Evolutionary conservation across 305 asterid species (phyloP).

Genomic region (Plantago lanceolata): DNA sequence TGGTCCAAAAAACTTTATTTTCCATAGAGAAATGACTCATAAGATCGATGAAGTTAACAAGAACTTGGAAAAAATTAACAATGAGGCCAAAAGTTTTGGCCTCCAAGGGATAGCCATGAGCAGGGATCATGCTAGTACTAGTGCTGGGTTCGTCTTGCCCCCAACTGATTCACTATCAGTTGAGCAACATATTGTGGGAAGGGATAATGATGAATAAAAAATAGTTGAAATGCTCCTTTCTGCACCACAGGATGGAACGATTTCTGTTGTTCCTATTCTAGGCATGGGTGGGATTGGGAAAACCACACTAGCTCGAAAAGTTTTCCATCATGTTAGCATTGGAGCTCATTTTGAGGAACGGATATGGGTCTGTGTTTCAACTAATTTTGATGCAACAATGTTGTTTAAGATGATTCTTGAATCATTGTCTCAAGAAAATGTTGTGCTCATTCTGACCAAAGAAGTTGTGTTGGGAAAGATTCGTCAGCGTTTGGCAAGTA

Average conservation of each 20-base stretch:
- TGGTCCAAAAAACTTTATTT: not conserved
- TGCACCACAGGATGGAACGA: not conserved
- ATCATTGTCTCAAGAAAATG: not conserved
- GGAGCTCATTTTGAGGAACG: not conserved
- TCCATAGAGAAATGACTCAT: too few relatives aligned
- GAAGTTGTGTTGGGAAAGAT: not conserved
- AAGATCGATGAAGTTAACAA: too few relatives aligned
- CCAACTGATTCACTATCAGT: too few relatives aligned
- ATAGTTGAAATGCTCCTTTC: not conserved
- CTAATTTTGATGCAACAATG: not conserved
- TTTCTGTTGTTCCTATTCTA: not conserved
- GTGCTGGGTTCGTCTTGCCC: too few relatives aligned
- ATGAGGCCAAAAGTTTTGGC: too few relatives aligned
- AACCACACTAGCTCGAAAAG: not conserved
- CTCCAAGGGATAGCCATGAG: too few relatives aligned
- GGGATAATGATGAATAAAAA: not conserved
- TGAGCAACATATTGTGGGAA: too few relatives aligned
- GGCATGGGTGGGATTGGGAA: not conserved
- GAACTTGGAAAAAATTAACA: too few relatives aligned
- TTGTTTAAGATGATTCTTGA: not conserved
- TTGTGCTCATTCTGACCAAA: not conserved
- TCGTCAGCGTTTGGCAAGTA: not conserved
- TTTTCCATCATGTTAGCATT: not conserved
- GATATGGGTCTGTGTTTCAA: not conserved
- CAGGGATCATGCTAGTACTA: too few relatives aligned